Conservation (phyloP, 2,329 filamentous ascomycete genomes). For the Colletotrichum truncatum region DNA sequence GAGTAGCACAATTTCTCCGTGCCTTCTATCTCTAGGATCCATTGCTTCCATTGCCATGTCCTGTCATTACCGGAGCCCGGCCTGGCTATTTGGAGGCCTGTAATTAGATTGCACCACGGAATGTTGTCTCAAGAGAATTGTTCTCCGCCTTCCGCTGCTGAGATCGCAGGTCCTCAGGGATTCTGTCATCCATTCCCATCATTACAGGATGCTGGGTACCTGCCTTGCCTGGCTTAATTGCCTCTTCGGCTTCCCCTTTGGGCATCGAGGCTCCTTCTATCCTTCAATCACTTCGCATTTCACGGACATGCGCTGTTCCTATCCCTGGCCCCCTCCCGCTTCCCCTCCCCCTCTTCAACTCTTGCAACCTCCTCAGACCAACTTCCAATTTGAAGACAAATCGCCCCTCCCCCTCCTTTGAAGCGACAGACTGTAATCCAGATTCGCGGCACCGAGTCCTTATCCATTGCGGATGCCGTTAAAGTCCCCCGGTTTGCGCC, state of each 20-base stretch:
- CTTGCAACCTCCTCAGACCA: not conserved
- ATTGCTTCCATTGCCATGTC: constrained; percentile 14
- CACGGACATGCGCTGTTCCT: not conserved
- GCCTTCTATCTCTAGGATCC: constrained; percentile 2
- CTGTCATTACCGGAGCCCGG: not conserved
- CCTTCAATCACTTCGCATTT: not conserved
- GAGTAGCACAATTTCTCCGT: constrained; percentile 8
- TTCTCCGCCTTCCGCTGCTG: too few relatives aligned
- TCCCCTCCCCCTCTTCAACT: constrained; percentile 2
- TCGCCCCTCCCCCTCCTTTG: constrained; percentile 1
- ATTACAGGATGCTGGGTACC: not conserved
- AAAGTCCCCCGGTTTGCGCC: not conserved
- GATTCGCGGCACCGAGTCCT: not conserved
- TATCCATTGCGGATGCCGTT: not conserved
- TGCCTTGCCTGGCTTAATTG: not conserved
- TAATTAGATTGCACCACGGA: not conserved
- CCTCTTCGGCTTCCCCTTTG: constrained; percentile 9
- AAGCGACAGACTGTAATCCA: not conserved
- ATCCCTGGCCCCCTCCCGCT: not conserved
- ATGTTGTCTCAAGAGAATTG: not conserved
- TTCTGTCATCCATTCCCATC: not conserved
- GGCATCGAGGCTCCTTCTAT: not conserved
- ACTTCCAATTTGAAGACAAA: not conserved
- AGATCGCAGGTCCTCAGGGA: not conserved
- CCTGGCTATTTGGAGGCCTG: not conserved